These are phyloP conservation scores for Physcomitrellopsis africana DNA, from an alignment of 225 moss, liverwort and hornwort genomes.

Conservation along the genomic window DNA sequence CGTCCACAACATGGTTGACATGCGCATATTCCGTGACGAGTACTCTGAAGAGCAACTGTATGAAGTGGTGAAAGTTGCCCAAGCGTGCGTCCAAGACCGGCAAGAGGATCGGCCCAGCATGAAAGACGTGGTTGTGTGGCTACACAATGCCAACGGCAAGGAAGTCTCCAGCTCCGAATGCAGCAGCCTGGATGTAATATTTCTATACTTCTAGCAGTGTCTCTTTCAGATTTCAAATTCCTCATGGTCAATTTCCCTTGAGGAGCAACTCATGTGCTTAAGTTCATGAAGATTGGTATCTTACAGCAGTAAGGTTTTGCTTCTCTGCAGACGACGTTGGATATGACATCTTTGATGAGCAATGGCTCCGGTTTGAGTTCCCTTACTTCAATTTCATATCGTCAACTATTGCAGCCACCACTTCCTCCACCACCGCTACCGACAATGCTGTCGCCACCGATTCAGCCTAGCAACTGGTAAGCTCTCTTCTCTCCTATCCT, in stretches of 20 bases:
- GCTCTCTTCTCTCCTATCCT: slow-evolving; percentile 3
- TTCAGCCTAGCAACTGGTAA: slow-evolving; percentile 47
- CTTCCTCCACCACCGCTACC: background rate
- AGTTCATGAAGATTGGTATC: too few species aligned
- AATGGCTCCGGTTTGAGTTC: slow-evolving; percentile 50
- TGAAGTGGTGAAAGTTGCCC: slow-evolving; percentile 53
- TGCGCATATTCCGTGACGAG: slow-evolving; percentile 35
- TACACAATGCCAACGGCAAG: slow-evolving; percentile 63
- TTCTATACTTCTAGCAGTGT: background rate
- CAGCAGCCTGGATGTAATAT: slow-evolving; percentile 43
- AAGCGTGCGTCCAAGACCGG: slow-evolving; percentile 56
- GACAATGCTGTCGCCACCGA: background rate
- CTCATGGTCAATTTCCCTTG: background rate
- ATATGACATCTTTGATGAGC: slow-evolving; percentile 23
- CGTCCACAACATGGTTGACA: slow-evolving; percentile 60
- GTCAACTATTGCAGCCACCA: slow-evolving; percentile 2
- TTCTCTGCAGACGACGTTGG: slow-evolving; percentile 46
- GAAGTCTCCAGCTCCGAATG: slow-evolving; percentile 48
- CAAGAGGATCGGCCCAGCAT: slow-evolving; percentile 60
- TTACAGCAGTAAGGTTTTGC: background rate
- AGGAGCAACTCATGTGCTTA: background rate
- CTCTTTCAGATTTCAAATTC: background rate
- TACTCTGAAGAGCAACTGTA: slow-evolving; percentile 47
- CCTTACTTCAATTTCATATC: slow-evolving; percentile 33
- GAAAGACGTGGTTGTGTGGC: slow-evolving; percentile 55